Conservation (phyloP, 73 alveolate genomes). For the Stentor roeselii region DNA sequence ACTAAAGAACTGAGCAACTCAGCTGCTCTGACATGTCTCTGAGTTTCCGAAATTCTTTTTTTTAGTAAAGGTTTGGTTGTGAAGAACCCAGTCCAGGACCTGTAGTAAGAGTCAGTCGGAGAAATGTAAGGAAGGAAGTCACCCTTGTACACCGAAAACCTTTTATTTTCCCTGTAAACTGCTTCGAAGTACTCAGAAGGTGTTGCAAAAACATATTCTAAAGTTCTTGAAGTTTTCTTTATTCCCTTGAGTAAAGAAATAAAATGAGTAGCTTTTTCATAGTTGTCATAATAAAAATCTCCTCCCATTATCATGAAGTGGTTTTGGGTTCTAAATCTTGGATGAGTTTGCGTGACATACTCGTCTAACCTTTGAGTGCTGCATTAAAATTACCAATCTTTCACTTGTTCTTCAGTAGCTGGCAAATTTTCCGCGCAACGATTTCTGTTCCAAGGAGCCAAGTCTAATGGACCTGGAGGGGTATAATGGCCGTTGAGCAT, state of each 20-base stretch:
- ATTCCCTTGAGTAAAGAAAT: neutral
- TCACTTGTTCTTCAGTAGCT: neutral
- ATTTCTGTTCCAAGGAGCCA: neutral
- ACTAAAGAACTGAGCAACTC: neutral
- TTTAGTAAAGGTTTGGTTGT: slow-evolving; percentile 39
- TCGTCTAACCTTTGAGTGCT: neutral
- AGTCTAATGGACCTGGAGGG: neutral
- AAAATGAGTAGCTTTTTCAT: neutral
- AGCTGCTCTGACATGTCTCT: slow-evolving; percentile 17
- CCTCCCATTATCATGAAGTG: neutral
- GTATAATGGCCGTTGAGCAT: neutral
- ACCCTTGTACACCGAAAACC: slow-evolving; percentile 37
- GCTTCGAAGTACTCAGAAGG: slow-evolving; percentile 44
- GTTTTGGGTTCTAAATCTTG: neutral
- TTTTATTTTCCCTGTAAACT: neutral
- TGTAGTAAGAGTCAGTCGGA: neutral
- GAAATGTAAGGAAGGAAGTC: slow-evolving; percentile 57
- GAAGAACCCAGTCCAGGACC: slow-evolving; percentile 52
- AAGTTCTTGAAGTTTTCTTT: too few relatives aligned
- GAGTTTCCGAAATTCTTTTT: slow-evolving; percentile 36
- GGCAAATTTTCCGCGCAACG: neutral
- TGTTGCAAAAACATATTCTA: slow-evolving; percentile 18
- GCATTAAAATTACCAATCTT: neutral
- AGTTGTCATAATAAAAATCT: neutral
- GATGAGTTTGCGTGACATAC: neutral